These are phyloP conservation scores for Wickerhamiella alocasiicola DNA, from an alignment of 805 yeast genomes.

Conservation along the genomic window DNA sequence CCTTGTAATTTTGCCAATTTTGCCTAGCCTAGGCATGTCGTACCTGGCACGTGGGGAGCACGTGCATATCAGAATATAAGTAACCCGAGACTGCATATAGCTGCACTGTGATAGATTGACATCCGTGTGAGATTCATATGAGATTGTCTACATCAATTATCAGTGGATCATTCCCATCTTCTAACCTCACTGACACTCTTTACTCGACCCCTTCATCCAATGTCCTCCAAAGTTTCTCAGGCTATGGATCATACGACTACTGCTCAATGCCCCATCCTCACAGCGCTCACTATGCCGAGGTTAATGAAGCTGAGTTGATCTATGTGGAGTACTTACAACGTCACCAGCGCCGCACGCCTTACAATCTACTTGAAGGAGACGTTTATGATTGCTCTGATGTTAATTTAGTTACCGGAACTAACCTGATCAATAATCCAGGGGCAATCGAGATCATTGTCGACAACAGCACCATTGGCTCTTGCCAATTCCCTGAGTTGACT, in stretches of 20 bases:
- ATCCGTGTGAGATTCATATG: no score
- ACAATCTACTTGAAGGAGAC: slow-evolving; percentile 30
- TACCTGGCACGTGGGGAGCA: no score
- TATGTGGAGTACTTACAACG: slow-evolving; percentile 34
- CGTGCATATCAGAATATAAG: no score
- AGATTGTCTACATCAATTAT: not conserved
- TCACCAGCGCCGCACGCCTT: slow-evolving; percentile 36
- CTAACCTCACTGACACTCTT: not conserved
- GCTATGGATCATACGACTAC: slow-evolving; percentile 27
- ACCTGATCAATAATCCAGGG: slow-evolving; percentile 18
- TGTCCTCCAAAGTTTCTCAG: not conserved
- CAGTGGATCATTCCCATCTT: slow-evolving; percentile 1
- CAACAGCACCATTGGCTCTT: slow-evolving; percentile 23
- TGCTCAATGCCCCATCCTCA: slow-evolving; percentile 37
- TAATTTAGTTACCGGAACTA: slow-evolving; percentile 22
- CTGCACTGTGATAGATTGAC: no score
- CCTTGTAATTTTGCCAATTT: no score
- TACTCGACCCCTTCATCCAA: slow-evolving; percentile 1
- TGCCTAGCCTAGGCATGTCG: no score
- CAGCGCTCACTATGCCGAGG: slow-evolving; percentile 23
- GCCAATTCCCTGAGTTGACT: slow-evolving; percentile 33
- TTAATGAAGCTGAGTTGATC: slow-evolving; percentile 18
- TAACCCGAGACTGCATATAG: no score
- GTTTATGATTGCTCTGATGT: slow-evolving; percentile 26
- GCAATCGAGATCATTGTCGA: slow-evolving; percentile 16